Percentiles rank a stretch among this genome's conserved stretches.
These are phyloP conservation scores for Terfezia boudieri DNA, from an alignment of 495 filamentous ascomycete species.

Conservation along the genomic window DNA sequence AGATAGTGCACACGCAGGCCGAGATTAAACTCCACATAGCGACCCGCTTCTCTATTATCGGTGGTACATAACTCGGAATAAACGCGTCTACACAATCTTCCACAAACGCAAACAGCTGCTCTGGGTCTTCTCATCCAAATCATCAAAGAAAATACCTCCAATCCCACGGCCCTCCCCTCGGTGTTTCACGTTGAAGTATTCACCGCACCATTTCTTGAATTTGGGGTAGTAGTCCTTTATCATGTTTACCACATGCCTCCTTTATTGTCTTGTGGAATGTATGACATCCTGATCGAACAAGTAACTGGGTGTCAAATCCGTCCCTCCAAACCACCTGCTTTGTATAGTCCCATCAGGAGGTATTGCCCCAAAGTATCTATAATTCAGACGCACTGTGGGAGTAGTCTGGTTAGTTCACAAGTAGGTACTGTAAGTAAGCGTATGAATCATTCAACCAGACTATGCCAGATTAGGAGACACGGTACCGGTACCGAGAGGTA, in stretches of 20 bases:
- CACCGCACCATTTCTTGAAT: conserved; percentile 97
- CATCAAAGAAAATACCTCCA: conserved; percentile 98
- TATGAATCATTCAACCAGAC: too few species aligned
- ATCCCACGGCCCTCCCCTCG: conserved; percentile 73
- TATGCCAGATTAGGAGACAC: too few species aligned
- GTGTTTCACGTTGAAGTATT: conserved; percentile 88
- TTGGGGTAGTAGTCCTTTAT: conserved; percentile 77
- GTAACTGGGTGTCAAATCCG: conserved; percentile 81
- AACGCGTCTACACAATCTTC: too few species aligned
- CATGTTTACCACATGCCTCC: conserved; percentile 77
- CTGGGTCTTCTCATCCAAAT: conserved; percentile 83
- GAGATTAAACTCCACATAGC: too few species aligned
- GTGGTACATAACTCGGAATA: too few species aligned
- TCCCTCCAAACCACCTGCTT: conserved; percentile 93
- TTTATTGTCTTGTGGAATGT: conserved; percentile 84
- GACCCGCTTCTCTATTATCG: conserved; percentile 53
- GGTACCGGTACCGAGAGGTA: too few species aligned
- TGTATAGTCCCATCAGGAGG: conserved; percentile 48
- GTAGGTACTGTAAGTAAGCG: too few species aligned
- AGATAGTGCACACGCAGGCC: conserved; percentile 34
- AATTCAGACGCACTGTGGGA: conserved; percentile 94
- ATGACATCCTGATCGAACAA: too few species aligned
- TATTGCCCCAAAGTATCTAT: conserved; percentile 93
- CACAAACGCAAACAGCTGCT: conserved; percentile 77
- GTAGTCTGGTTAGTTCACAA: conserved; percentile 97